Base-by-base conservation (phyloP, 345 rosid species). In the Syzygium aromaticum region DNA sequence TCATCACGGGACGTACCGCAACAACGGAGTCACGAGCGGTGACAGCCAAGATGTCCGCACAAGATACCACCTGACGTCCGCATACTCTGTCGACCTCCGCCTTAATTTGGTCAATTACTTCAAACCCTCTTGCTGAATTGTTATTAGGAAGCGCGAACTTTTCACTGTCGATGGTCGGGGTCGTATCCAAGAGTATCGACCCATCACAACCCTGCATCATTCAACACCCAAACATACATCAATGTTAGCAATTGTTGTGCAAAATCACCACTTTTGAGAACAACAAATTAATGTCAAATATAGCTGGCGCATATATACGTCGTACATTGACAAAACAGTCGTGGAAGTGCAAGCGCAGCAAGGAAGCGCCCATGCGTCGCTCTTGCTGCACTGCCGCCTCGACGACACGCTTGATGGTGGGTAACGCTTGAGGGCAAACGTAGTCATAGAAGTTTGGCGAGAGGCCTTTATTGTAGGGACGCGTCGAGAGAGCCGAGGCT, bases 171-270 rank as follows among this genome's bases (percentile, higher is more conserved):
- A 95, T 90, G 12, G 91, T 91, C 17, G 94, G 49, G 1, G 95
- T 87, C 33, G 90, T 84, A 89, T 95, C 96, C 84, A 95, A 84
- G 86, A 95, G 94, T 87, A 92, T 52, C 27, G 96, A 95, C 2
- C 89, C 98, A 59, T 95, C 98, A 86, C 97, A 95, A 27, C 97
- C 97, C 96, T 95, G 54, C 52, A n/a, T 33, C 78, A 33, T 67
- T 67, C 78, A 21, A 16, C 46, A 16, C 13, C 78, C 46, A 67
- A 67, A 2, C 78, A 17, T 16, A 17, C 2, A 33, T 67, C 27
- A 17, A 33, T 8, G 46, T 8, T 33, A 23, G 78, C 78, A 67
- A 52, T 56, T 28, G 6, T 10, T 19, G 51, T 7, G 28, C 1
- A 12, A n/a, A 51, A 12, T 83, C 52, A 28, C 38, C 25, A 25